Evolutionary conservation across 2,329 filamentous ascomycete genomes (phyloP), one percentile per base, ranked within the genome.

Genomic region (Monosporascus sp.): DNA sequence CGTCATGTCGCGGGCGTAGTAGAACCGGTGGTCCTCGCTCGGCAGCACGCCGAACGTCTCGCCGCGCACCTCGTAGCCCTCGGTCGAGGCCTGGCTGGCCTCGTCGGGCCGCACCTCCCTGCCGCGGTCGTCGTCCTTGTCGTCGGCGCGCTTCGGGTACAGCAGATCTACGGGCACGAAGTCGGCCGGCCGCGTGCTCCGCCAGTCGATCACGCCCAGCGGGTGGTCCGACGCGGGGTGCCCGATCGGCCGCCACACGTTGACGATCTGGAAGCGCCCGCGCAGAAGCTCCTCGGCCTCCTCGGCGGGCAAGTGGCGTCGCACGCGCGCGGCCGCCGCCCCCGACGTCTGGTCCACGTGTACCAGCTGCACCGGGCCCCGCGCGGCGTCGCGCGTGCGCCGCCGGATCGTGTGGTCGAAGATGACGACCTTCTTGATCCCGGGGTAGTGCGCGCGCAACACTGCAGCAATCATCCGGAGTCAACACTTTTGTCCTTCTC

Each of bases 321-420:
- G 74, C 16, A 88, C 85, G 14, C 87, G 78, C 1, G 69, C 76
- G 55, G 78, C 81, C 0, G 84, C 84, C 0, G 87, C 86, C 0
- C 63, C 68, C 0, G 85, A 80, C 0, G 86, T 88, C 69, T 89
- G 87, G 63, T 90, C 87, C 16, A 89, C 84, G 57, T 89, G 87
- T 0, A 89, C 84, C 59, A 83, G 80, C 65, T 87, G 82, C 0
- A 89, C 85, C 0, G 87, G 87, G 57, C 82, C 80, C 6, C 86
- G 77, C 0, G 83, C 76, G 0, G 83, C 73, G 1, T 72, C 67
- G n/a, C 79, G 78, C 2, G 74, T 68, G 20, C 78, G 72, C 7
- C 79, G 72, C 2, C 86, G 79, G 59, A 89, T 85, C 0, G 86
- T 89, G 67, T 89, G 86, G 68, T 89, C 86, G 65, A 89, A 89